Evolutionary conservation across 192 early-diverging fungal genomes (phyloP), one percentile per base, ranked within the genome.

Genomic region (Backusella parvicylindrica): DNA sequence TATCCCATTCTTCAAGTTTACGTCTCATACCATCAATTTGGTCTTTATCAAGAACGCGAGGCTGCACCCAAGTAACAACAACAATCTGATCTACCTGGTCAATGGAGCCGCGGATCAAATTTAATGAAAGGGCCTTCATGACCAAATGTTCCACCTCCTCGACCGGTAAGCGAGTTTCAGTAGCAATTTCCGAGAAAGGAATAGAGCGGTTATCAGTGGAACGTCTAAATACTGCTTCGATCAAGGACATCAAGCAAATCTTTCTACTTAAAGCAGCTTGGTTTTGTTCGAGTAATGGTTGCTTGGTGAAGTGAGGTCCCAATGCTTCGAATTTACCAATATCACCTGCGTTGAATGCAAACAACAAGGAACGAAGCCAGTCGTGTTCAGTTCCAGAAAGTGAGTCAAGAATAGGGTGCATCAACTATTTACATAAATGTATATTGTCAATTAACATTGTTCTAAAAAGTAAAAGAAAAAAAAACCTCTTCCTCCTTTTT

Each of bases 91-190:
- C 95, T 26, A 99, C 95, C 84, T 99, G 96, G 75, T 99, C 97
- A 82, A 99, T 97, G 36, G 89, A 90, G 23, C 98, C 98, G 69
- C 89, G 88, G 79, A 99, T 94, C 73, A 99, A 79, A 0, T 94
- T 95, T 66, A 99, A 86, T 56, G 93, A 93, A 77, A 99, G 81
- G 13, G 96, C 97, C 86, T 97, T 97, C 98, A 99, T 99, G 28
- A 99, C 91, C 76, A 99, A 79, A 78, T 97, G 95, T 87, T 99
- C 98, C 11, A 98, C 97, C 80, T 97, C 94, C 38, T 94, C 92
- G 28, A 89, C 41, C 1, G 88, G 79, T 47, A 97, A 83, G 43
- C 89, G 86, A 2, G 94, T 96, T 79, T 97, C 95, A 2, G 90
- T 82, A 6, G 96, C 92, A 77, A 99, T 93, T 3, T 82, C 87